Evolutionary conservation across 352 stramenopile genomes (phyloP).

Genomic region (Blastocystis sp.): DNA sequence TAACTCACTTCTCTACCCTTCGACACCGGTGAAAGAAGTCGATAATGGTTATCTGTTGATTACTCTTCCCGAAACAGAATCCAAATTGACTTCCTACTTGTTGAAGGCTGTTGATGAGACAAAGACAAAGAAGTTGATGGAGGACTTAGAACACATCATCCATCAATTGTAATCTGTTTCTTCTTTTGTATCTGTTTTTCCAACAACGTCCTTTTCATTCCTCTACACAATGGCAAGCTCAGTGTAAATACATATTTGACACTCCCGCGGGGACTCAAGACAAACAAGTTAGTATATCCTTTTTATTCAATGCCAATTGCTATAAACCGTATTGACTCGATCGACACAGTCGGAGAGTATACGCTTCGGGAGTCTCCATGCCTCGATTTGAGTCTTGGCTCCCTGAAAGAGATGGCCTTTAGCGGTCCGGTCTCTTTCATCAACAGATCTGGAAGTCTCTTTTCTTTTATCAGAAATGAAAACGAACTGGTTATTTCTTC

Average conservation of each 20-base stretch:
- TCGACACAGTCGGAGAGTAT: background rate
- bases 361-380: background rate
- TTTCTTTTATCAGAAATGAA: background rate
- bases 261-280: too few species aligned
- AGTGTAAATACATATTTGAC: too few species aligned
- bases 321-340: background rate
- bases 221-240: too few species aligned
- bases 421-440: background rate
- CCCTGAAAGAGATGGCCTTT: background rate
- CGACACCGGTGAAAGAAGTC: background rate
- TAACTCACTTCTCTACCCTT: conserved; percentile 22
- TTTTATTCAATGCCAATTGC: background rate
- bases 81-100: background rate
- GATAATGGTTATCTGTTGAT: conserved; percentile 9
- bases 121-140: background rate
- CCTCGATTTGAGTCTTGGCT: background rate
- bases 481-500: background rate
- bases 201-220: too few species aligned
- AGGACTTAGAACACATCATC: background rate
- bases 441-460: background rate
- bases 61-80: conserved; percentile 20
- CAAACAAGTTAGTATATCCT: too few species aligned
- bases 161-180: conserved; percentile 18
- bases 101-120: background rate
- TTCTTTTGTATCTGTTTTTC: too few species aligned